A percentile compares a stretch with the other conserved stretches of the same genome.
Evolutionary conservation across 2,329 filamentous ascomycete species (phyloP).

Genomic region (Cladosporium colombiae): DNA sequence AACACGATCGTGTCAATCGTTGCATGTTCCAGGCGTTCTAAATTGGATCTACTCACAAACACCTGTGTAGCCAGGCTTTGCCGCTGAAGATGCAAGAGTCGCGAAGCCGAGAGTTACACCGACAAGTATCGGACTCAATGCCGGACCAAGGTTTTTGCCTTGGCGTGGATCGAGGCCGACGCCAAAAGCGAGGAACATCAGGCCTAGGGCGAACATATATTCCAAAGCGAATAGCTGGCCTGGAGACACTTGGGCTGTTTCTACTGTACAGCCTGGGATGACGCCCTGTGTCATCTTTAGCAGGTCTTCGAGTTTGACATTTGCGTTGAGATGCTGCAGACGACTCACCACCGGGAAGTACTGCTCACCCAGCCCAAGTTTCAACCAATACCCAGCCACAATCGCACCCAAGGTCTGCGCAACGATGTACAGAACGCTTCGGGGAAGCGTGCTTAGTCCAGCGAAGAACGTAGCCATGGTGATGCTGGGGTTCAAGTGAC

Average conservation of each 20-base stretch:
- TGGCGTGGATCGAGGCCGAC: conserved; percentile 57
- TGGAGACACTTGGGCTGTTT: conserved; percentile 23
- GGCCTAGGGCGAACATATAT: conserved; percentile 47
- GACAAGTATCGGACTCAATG: conserved; percentile 52
- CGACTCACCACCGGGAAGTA: conserved; percentile 22
- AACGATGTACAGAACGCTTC: conserved; percentile 50
- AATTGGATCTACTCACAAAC: conserved; percentile 24
- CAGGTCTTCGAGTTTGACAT: neutral
- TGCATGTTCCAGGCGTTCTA: neutral
- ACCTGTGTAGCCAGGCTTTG: conserved; percentile 38
- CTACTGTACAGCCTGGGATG: conserved; percentile 28
- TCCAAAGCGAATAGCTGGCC: conserved; percentile 48
- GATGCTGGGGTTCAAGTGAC: conserved; percentile 57
- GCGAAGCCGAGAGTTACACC: conserved; percentile 39
- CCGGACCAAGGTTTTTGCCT: conserved; percentile 51
- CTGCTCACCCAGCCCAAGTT: conserved; percentile 25
- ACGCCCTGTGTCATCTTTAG: conserved; percentile 13
- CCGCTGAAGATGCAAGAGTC: conserved; percentile 33
- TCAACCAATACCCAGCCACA: conserved; percentile 28
- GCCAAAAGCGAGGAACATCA: conserved; percentile 54
- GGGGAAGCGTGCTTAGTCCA: conserved; percentile 51
- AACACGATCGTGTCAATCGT: neutral
- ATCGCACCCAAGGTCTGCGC: conserved; percentile 49
- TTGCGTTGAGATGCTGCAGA: neutral
- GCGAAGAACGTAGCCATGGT: conserved; percentile 56